These are phyloP conservation scores for Lactarius vividus DNA, from an alignment of 768 basidiomycete genomes.

Conservation along the genomic window DNA sequence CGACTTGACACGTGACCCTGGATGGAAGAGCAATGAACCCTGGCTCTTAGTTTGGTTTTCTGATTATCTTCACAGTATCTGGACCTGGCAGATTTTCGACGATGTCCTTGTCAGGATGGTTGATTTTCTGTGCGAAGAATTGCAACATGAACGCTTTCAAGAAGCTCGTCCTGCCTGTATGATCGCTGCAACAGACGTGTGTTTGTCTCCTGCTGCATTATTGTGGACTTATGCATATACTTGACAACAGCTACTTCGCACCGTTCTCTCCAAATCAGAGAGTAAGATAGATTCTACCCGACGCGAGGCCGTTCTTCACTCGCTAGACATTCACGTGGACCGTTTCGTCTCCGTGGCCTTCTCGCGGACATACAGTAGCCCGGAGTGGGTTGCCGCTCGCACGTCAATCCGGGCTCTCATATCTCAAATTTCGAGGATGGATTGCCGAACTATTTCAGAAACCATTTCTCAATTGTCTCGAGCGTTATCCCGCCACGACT, in stretches of 20 bases:
- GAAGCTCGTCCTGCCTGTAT: conserved; percentile 59
- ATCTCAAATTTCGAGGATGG: conserved; percentile 34
- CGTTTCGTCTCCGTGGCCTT: conserved; percentile 49
- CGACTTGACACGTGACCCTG: conserved; percentile 42
- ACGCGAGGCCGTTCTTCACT: conserved; percentile 35
- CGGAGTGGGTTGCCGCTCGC: conserved; percentile 46
- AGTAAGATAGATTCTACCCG: conserved; percentile 32
- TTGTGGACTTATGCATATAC: background rate
- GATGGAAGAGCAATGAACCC: conserved; percentile 37
- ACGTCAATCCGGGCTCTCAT: conserved; percentile 43
- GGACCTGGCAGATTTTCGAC: conserved; percentile 42
- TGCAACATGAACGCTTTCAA: conserved; percentile 74
- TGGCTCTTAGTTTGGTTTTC: conserved; percentile 65
- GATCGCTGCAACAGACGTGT: conserved; percentile 58
- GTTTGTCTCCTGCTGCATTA: conserved; percentile 30
- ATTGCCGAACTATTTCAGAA: conserved; percentile 36
- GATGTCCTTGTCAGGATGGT: conserved; percentile 71
- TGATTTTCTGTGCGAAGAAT: conserved; percentile 74
- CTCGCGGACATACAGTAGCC: conserved; percentile 37
- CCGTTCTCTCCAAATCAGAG: conserved; percentile 36
- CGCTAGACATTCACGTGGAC: conserved; percentile 52
- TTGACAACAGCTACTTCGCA: conserved; percentile 35
- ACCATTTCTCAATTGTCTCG: conserved; percentile 37
- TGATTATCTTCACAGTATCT: conserved; percentile 58
- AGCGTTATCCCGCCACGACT: conserved; percentile 40